Evolutionary conservation across 345 rosid genomes (phyloP), one percentile per base, ranked within the genome.

Genomic region (Eucalyptus urophylla): DNA sequence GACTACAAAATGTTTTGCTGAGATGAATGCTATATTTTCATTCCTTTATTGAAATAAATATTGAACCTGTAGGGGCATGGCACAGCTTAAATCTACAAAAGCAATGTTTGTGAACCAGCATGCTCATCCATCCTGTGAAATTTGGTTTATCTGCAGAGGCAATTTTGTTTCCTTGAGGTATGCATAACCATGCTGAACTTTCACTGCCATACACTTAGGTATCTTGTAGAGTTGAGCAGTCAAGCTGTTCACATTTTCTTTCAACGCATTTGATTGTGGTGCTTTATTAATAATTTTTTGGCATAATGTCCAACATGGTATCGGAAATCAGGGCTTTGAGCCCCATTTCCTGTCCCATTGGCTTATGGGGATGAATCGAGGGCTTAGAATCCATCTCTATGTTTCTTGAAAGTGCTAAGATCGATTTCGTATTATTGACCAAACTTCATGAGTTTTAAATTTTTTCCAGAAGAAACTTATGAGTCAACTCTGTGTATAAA

Each of bases 61-160:
- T 21, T 85, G 49, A 86, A 67, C 49, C 87, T 91, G 89, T 92
- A 96, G 98, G 92, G 92, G 90, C 86, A 94, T 95, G 96, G 89
- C 44, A 19, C 92, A 92, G 76, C 92, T 94, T 85, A 93, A 87
- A 90, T 96, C 98, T 86, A 90, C 87, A 86, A 96, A 96, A 91
- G 96, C 97, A 44, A 93, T 91, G 88, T 92, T 92, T 89, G 94
- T 95, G 81, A 89, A 88, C 62, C 92, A 89, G 62, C 92, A 91
- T 37, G 94, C 92, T 5, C 95, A 95, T 83, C 89, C 51, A 87
- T 93, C 92, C 80, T 95, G 98, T 87, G 92, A 94, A 76, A 89
- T 95, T 86, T 93, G 93, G 95, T 96, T 95, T 92, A 88, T 92
- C 88, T 96, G 97, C 88, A 90, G 91, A 16, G 95, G 92, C 16